A percentile compares a stretch with the other conserved stretches of the same genome.
Conservation (phyloP, 2,329 filamentous ascomycete genomes). For the Lachnellula occidentalis region DNA sequence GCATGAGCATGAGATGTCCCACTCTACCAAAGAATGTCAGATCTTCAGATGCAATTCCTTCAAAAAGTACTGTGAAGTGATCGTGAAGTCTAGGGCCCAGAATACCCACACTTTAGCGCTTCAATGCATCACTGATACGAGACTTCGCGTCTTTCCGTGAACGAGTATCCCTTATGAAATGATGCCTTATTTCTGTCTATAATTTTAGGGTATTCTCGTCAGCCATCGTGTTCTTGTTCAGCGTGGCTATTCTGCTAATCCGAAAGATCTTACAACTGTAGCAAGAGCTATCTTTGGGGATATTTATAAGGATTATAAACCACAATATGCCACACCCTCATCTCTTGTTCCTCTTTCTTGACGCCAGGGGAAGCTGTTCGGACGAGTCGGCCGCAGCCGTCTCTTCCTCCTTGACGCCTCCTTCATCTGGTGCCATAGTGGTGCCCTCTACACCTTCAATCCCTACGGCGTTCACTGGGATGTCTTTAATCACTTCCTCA, state of each 20-base stretch:
- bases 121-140: too few species aligned
- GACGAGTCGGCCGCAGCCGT: conserved; percentile 10
- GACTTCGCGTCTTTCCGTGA: too few species aligned
- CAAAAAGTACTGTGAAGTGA: too few species aligned
- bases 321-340: not conserved
- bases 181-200: too few species aligned
- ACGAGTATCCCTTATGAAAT: too few species aligned
- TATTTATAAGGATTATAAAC: not conserved
- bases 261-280: too few species aligned
- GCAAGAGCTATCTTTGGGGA: not conserved
- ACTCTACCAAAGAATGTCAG: not conserved
- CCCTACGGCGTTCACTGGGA: conserved; percentile 16
- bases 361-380: conserved; percentile 8
- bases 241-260: too few species aligned
- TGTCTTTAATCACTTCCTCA: conserved; percentile 33
- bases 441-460: conserved; percentile 5
- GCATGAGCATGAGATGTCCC: not conserved
- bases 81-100: too few species aligned
- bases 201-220: too few species aligned
- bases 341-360: conserved; percentile 1
- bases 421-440: not conserved
- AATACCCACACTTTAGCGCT: too few species aligned
- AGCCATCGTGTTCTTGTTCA: too few species aligned
- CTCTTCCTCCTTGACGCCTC: conserved; percentile 12
- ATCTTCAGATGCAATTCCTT: too few species aligned